Conservation (phyloP, 2,329 filamentous ascomycete species). For the Niveomyces coronatus region DNA sequence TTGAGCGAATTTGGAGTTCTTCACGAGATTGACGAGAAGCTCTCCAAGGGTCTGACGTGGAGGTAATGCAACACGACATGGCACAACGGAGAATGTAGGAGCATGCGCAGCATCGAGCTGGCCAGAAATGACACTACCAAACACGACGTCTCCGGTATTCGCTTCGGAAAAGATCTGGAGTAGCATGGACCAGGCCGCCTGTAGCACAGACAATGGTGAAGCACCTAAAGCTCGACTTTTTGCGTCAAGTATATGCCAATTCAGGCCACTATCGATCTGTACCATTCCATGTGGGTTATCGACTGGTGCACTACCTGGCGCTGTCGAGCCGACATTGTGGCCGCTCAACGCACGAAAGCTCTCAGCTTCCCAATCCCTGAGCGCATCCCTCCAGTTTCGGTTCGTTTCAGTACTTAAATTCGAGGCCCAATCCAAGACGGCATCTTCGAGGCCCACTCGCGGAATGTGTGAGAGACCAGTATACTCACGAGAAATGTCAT, state of each 20-base stretch:
- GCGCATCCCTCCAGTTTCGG: neutral
- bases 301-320: too few species aligned
- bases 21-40: constrained; percentile 12
- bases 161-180: constrained; percentile 22
- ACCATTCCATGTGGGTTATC: constrained; percentile 10
- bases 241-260: constrained; percentile 10
- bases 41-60: constrained; percentile 10
- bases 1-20: constrained; percentile 8
- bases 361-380: constrained; percentile 15
- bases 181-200: constrained; percentile 26
- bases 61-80: constrained; percentile 19
- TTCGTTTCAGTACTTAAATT: constrained; percentile 11
- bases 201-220: constrained; percentile 23
- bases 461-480: constrained; percentile 6
- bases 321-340: constrained; percentile 13
- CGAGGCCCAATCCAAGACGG: constrained; percentile 12
- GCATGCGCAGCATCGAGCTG: constrained; percentile 19
- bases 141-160: constrained; percentile 22
- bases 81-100: constrained; percentile 24
- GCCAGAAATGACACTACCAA: constrained; percentile 25
- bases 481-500: constrained; percentile 19
- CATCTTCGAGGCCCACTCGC: constrained; percentile 11
- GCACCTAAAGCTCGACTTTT: constrained; percentile 16
- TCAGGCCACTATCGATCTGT: constrained; percentile 10
- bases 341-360: constrained; percentile 15